phyloP scores from a whole-genome alignment of 139 green algal species.

The Chlorella vulgaris region DNA sequence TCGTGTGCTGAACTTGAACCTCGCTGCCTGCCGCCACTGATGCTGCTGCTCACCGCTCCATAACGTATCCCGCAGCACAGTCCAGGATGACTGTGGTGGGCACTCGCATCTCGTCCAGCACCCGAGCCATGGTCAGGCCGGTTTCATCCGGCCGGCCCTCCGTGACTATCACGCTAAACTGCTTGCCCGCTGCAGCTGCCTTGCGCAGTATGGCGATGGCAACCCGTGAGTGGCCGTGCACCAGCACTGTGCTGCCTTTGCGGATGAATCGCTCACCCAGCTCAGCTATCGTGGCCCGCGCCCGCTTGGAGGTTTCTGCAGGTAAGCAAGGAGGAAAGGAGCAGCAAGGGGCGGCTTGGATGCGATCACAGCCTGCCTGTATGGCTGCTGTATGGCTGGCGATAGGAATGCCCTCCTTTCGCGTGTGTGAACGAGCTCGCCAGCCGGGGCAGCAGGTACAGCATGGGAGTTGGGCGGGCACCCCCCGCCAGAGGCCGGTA shows the following conservation, averaged over 20 bases:
- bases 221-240: slow-evolving; percentile 90
- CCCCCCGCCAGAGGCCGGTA: not conserved
- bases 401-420: too few relatives aligned
- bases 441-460: too few relatives aligned
- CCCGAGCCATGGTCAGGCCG: slow-evolving; percentile 75
- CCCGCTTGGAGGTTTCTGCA: slow-evolving; percentile 82
- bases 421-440: too few relatives aligned
- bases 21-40: not conserved
- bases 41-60: slow-evolving; percentile 74
- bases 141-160: slow-evolving; percentile 87
- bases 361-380: too few relatives aligned
- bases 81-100: slow-evolving; percentile 88
- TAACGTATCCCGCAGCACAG: slow-evolving; percentile 74
- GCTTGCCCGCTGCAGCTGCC: slow-evolving; percentile 65
- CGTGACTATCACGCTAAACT: slow-evolving; percentile 94
- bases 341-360: too few relatives aligned
- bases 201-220: slow-evolving; percentile 82
- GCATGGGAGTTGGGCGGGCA: too few relatives aligned
- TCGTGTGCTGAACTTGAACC: too few relatives aligned
- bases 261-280: slow-evolving; percentile 88
- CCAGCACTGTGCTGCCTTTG: slow-evolving; percentile 75
- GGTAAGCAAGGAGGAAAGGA: slow-evolving; percentile 44
- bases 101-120: slow-evolving; percentile 75
- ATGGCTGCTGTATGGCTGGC: too few relatives aligned
- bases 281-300: slow-evolving; percentile 87